Percentiles rank a stretch among this genome's conserved stretches.
These are phyloP conservation scores for Jaltomata sinuosa DNA, from an alignment of 257 asterid genomes.

Conservation along the genomic window DNA sequence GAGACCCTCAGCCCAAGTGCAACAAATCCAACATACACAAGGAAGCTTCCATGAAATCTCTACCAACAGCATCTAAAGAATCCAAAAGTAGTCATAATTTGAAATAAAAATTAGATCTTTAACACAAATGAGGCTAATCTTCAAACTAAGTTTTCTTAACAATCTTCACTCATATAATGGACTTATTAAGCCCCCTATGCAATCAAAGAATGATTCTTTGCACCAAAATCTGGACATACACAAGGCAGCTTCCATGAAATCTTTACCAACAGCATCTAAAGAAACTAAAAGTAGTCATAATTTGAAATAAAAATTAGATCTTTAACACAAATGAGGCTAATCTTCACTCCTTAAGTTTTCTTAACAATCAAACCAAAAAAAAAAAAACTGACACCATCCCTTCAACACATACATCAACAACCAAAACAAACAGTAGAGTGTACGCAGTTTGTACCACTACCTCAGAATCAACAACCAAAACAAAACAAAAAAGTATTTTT, in stretches of 20 bases:
- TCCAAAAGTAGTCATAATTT: not conserved
- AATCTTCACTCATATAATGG: not conserved
- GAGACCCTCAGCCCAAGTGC: no score
- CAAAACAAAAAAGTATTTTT: no score
- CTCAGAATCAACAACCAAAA: no score
- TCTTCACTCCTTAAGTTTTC: no score
- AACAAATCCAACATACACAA: no score
- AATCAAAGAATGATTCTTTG: not conserved
- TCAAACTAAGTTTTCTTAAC: no score
- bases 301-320: not conserved
- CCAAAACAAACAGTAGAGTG: no score
- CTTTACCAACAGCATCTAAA: not conserved
- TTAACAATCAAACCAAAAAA: no score
- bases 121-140: no score
- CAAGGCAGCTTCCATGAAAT: not conserved
- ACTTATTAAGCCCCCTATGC: not conserved
- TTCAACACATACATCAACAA: conserved; percentile 4
- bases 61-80: not conserved
- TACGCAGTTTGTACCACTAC: no score
- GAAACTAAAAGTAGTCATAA: not conserved
- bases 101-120: not conserved
- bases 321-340: not conserved
- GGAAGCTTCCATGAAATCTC: not conserved
- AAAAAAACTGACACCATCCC: no score
- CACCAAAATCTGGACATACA: not conserved